phyloP scores from a whole-genome alignment of 768 basidiomycete species.

The Astraeus odoratus region DNA sequence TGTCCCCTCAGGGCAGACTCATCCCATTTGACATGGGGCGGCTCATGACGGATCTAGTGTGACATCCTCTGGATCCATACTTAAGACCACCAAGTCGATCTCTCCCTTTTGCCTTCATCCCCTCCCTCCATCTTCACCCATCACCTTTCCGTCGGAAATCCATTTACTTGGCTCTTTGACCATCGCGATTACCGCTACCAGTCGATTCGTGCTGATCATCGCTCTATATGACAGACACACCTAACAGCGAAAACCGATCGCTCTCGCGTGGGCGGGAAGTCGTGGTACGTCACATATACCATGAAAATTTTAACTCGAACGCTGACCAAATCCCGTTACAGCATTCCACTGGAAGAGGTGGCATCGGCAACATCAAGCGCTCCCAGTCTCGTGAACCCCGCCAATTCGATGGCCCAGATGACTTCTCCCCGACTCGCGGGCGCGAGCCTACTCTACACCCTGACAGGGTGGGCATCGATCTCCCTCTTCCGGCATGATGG shows the following conservation, averaged over 20 bases:
- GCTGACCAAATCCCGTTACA: slow-evolving; percentile 13
- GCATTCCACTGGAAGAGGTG: slow-evolving; percentile 62
- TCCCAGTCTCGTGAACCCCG: slow-evolving; percentile 40
- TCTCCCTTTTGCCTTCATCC: background rate
- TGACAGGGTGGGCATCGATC: slow-evolving; percentile 27
- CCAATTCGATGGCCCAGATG: slow-evolving; percentile 42
- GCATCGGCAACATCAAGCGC: slow-evolving; percentile 57
- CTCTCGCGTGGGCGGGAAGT: slow-evolving; percentile 52
- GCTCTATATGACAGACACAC: slow-evolving; percentile 20
- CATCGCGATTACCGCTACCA: background rate
- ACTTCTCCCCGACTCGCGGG: slow-evolving; percentile 53
- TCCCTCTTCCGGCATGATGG: background rate
- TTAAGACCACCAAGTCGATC: background rate
- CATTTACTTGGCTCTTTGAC: background rate
- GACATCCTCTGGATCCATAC: background rate
- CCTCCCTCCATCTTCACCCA: background rate
- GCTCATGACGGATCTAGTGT: slow-evolving; percentile 1
- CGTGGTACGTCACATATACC: slow-evolving; percentile 36
- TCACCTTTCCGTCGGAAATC: no score
- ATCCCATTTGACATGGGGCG: background rate
- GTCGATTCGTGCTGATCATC: background rate
- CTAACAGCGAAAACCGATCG: slow-evolving; percentile 34
- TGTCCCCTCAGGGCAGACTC: background rate
- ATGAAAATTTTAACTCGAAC: background rate
- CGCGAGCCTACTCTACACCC: slow-evolving; percentile 43